Conservation (phyloP, 768 basidiomycete species). For the Coprinopsis marcescibilis region DNA sequence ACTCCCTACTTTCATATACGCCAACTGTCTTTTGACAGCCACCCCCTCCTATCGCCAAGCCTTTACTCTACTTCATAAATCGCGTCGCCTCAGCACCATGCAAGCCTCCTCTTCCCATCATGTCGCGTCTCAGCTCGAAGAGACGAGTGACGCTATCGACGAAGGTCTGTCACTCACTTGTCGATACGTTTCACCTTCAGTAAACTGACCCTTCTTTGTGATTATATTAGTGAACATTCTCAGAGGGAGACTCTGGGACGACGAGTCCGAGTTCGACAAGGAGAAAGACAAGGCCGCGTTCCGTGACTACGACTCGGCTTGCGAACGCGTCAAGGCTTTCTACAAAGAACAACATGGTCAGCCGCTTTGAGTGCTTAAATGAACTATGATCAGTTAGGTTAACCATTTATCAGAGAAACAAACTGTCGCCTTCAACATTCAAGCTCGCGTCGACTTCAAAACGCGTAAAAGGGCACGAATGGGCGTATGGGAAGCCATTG, state of each 20-base stretch:
- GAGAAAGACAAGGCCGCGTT: slow-evolving; percentile 63
- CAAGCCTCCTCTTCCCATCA: slow-evolving; percentile 12
- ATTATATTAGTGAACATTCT: slow-evolving; percentile 55
- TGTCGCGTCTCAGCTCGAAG: slow-evolving; percentile 36
- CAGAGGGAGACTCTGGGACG: slow-evolving; percentile 57
- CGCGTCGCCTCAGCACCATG: background rate
- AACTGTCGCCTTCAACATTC: slow-evolving; percentile 79
- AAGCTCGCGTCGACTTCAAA: slow-evolving; percentile 70
- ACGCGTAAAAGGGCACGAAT: slow-evolving; percentile 64
- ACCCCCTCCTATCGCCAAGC: slow-evolving; percentile 3
- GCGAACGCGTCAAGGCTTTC: slow-evolving; percentile 71
- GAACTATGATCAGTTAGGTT: background rate
- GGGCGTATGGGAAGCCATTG: slow-evolving; percentile 84
- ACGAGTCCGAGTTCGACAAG: slow-evolving; percentile 50
- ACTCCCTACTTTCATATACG: too few species aligned
- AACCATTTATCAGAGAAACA: slow-evolving; percentile 59
- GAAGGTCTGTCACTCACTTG: slow-evolving; percentile 26
- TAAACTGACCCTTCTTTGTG: background rate
- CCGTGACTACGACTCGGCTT: slow-evolving; percentile 69
- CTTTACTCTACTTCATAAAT: background rate
- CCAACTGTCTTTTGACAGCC: too few species aligned
- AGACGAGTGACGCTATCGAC: slow-evolving; percentile 43
- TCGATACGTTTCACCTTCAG: background rate
- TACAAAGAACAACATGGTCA: slow-evolving; percentile 76
- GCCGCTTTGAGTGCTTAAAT: slow-evolving; percentile 6